Conservation (phyloP, 495 filamentous ascomycete genomes). For the Pseudotulostoma volvatum region DNA sequence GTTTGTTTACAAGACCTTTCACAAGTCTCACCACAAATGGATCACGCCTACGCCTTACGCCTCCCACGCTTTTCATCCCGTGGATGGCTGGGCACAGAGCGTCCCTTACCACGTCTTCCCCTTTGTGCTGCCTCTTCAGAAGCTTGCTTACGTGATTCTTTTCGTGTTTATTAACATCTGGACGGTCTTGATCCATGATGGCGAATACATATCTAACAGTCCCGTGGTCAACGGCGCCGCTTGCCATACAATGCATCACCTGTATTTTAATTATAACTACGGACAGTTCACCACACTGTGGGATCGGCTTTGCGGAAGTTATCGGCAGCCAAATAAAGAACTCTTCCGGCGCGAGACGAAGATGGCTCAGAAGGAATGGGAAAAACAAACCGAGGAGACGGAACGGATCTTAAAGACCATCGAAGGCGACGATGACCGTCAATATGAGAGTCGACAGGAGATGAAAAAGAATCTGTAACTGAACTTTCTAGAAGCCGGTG, state of each 20-base stretch:
- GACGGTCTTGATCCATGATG: constrained; percentile 96
- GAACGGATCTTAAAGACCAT: constrained; percentile 69
- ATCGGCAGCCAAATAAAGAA: constrained; percentile 73
- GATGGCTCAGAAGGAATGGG: constrained; percentile 71
- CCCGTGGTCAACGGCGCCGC: constrained; percentile 87
- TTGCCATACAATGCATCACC: constrained; percentile 91
- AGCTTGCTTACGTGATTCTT: constrained; percentile 68
- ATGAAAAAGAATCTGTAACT: constrained; percentile 27
- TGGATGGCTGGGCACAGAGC: constrained; percentile 87
- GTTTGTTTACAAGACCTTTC: constrained; percentile 65
- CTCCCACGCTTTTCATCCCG: constrained; percentile 83
- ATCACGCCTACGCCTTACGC: constrained; percentile 96
- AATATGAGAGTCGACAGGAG: constrained; percentile 36
- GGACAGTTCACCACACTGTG: constrained; percentile 93
- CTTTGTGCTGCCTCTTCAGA: constrained; percentile 85
- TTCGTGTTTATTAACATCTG: constrained; percentile 94
- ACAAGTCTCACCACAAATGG: constrained; percentile 99
- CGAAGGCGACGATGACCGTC: constrained; percentile 75
- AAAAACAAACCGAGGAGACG: constrained; percentile 69
- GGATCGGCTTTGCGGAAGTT: constrained; percentile 82
- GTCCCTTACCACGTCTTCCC: constrained; percentile 89
- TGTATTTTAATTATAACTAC: constrained; percentile 99
- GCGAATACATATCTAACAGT: constrained; percentile 83
- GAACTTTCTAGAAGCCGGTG: too few species aligned
- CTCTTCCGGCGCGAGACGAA: constrained; percentile 78